phyloP scores from a whole-genome alignment of 2,329 filamentous ascomycete species.

The Ascochyta pisi region DNA sequence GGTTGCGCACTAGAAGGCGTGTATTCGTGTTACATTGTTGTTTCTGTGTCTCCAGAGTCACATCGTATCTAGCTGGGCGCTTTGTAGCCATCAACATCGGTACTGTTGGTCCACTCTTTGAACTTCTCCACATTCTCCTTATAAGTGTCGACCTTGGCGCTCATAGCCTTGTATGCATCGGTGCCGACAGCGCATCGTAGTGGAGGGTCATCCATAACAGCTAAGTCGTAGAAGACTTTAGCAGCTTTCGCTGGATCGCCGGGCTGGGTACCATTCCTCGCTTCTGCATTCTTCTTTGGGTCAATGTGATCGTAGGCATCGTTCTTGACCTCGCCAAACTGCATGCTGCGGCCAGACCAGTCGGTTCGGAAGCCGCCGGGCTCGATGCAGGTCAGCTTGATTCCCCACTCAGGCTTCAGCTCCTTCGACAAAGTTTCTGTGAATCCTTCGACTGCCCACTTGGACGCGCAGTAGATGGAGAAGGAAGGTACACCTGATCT shows the following conservation, averaged over 20 bases:
- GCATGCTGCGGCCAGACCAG: constrained; percentile 56
- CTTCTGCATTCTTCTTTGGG: constrained; percentile 50
- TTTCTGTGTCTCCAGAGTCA: background rate
- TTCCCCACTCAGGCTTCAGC: constrained; percentile 57
- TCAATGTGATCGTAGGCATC: constrained; percentile 59
- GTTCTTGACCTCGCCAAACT: constrained; percentile 54
- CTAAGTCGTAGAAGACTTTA: constrained; percentile 62
- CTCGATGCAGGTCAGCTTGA: constrained; percentile 55
- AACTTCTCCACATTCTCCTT: constrained; percentile 58
- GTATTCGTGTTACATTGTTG: background rate
- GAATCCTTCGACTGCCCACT: constrained; percentile 59
- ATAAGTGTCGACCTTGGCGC: constrained; percentile 59
- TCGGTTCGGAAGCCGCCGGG: constrained; percentile 57
- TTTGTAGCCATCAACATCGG: constrained; percentile 54
- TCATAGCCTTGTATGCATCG: constrained; percentile 60
- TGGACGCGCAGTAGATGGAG: constrained; percentile 51
- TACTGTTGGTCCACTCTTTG: constrained; percentile 58
- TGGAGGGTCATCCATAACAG: constrained; percentile 60
- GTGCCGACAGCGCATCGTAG: constrained; percentile 61
- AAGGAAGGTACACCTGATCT: constrained; percentile 12
- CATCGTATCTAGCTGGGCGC: constrained; percentile 22
- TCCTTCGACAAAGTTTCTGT: constrained; percentile 54
- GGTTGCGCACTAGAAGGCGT: too few relatives aligned
- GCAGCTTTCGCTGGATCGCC: constrained; percentile 61
- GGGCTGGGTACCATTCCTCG: constrained; percentile 53